Base-by-base conservation (phyloP, 768 basidiomycete species). In the Rhodotorula sphaerocarpa region DNA sequence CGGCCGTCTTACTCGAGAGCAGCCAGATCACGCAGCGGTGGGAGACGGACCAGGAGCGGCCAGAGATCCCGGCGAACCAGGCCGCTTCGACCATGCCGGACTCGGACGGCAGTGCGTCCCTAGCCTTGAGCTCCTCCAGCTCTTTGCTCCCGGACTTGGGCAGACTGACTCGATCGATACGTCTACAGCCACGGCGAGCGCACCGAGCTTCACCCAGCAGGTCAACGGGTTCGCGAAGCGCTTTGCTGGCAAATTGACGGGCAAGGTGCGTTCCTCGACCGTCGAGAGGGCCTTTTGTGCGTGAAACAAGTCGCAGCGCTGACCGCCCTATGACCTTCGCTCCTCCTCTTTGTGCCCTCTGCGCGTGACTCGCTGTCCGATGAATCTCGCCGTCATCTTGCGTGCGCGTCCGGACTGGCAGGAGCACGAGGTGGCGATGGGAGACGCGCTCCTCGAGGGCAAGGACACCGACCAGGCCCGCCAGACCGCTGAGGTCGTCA, bases 401-500 rank as follows among this genome's bases (percentile, higher is more conserved):
- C 33, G 5, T 11, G 3, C 21, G 5, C 16, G 18, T 28, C 30
- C 10, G 1, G 9, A 3, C 30, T 16, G 14, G 34, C 45, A 61
- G 53, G 55, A 62, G 0, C 61, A 62, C 61, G 61, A 62, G 25
- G 55, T 62, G 14, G 50, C 47, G 3, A 30, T 50, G 42, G 61
- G 61, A 12, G 25, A 56, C 7, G 33, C 54, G 18, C 55, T 62
- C 16, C 43, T 56, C 18, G 31, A 31, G 7, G 61, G 61, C 0
- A 28, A 55, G 27, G 42, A 47, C n/a, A 43, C 31, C 25, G 33
- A 44, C 9, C 12, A 55, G 25, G 61, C 61, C 0, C 5, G 42
- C 14, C 5, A 11, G 27, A 27, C 34, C 3, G 61, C 45, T 14
- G 48, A 62, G 42, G 30, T 20, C 5, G 61, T 54, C 55, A 62